Evolutionary conservation across 768 basidiomycete genomes (phyloP).

Genomic region (Mycena leptocephala): DNA sequence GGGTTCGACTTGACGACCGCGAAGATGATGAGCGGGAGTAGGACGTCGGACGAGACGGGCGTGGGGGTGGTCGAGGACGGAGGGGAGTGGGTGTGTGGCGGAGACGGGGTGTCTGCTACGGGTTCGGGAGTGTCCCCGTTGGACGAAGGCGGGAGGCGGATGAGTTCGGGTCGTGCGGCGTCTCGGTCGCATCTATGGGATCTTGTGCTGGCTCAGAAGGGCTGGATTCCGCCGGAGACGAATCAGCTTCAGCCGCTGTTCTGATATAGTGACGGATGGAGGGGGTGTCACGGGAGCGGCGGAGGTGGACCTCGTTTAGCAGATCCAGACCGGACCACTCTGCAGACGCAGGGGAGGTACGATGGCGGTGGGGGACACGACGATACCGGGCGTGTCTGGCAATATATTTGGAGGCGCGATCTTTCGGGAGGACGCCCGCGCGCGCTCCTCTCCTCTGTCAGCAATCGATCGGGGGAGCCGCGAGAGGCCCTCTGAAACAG

Average conservation of each 20-base stretch:
- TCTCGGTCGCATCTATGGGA: not conserved
- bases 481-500: slow-evolving; percentile 78
- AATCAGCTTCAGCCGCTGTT: slow-evolving; percentile 11
- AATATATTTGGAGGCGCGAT: slow-evolving; percentile 14
- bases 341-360: slow-evolving; percentile 3
- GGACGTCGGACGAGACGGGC: slow-evolving; percentile 81
- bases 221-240: not conserved
- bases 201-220: not conserved
- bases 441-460: slow-evolving; percentile 70
- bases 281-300: slow-evolving; percentile 30
- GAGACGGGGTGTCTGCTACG: no score
- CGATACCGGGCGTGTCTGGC: slow-evolving; percentile 17
- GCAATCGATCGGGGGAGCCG: slow-evolving; percentile 83
- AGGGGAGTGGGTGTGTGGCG: no score
- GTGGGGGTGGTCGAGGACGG: slow-evolving; percentile 32
- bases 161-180: slow-evolving; percentile 16
- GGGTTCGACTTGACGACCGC: slow-evolving; percentile 96
- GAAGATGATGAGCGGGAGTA: slow-evolving; percentile 95
- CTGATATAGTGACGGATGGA: slow-evolving; percentile 9
- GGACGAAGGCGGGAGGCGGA: slow-evolving; percentile 33
- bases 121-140: not conserved
- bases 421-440: slow-evolving; percentile 45
- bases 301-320: slow-evolving; percentile 21
- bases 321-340: not conserved
- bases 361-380: slow-evolving; percentile 7